These are phyloP conservation scores for Myxozyma melibiosi DNA, from an alignment of 805 yeast species.

Conservation along the genomic window DNA sequence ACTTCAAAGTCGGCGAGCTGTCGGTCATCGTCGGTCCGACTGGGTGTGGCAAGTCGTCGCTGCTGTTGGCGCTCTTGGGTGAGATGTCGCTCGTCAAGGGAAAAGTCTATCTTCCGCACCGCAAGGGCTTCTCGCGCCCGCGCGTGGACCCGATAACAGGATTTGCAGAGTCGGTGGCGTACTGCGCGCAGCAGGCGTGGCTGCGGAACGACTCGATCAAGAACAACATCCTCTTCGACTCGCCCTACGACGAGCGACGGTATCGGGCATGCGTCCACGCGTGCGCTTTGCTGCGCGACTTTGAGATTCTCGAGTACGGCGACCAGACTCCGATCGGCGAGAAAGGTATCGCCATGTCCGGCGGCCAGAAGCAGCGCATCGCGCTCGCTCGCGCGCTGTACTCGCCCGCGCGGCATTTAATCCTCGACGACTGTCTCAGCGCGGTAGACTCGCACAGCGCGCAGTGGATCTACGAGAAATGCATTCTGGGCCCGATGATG, in stretches of 20 bases:
- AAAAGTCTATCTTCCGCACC: constrained; percentile 75
- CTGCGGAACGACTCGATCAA: constrained; percentile 84
- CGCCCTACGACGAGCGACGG: constrained; percentile 70
- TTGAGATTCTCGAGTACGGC: constrained; percentile 83
- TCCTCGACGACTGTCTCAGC: constrained; percentile 90
- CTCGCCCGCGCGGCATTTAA: constrained; percentile 76
- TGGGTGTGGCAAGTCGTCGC: constrained; percentile 85
- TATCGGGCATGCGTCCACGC: constrained; percentile 81
- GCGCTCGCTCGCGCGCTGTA: constrained; percentile 93
- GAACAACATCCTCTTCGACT: constrained; percentile 78
- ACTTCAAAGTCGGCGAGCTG: constrained; percentile 67
- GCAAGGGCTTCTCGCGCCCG: constrained; percentile 62
- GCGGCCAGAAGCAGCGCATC: constrained; percentile 97
- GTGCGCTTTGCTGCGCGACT: constrained; percentile 85
- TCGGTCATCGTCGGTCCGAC: constrained; percentile 84
- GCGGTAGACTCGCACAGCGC: constrained; percentile 99
- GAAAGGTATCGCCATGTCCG: constrained; percentile 93
- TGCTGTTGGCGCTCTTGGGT: constrained; percentile 79
- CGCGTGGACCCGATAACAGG: constrained; percentile 73
- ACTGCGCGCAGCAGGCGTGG: constrained; percentile 95
- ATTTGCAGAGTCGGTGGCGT: constrained; percentile 87
- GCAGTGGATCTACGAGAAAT: constrained; percentile 85
- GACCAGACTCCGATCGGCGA: constrained; percentile 96
- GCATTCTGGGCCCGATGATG: constrained; percentile 88
- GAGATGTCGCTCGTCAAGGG: constrained; percentile 69